These are phyloP conservation scores for Amauroascus verrucosus DNA, from an alignment of 2,329 filamentous ascomycete genomes.

Conservation along the genomic window DNA sequence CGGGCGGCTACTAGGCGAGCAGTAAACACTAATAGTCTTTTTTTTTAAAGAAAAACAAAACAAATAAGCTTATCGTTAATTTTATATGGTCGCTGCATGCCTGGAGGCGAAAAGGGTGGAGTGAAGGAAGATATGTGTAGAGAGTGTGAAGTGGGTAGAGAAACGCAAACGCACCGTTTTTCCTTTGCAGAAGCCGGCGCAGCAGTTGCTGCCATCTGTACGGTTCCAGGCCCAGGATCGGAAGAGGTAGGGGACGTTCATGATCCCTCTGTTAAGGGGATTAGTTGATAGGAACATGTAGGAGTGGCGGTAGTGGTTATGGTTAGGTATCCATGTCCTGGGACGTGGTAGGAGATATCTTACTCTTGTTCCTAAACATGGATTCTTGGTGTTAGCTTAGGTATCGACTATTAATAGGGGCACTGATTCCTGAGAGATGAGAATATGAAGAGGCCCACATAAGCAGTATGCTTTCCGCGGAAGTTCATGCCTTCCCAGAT, in stretches of 20 bases:
- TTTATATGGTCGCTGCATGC: too few relatives aligned
- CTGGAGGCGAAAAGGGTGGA: too few relatives aligned
- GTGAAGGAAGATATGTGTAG: too few relatives aligned
- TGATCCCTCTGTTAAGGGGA: background rate
- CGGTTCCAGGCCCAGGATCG: conserved; percentile 4
- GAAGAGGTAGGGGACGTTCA: background rate
- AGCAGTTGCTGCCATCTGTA: background rate
- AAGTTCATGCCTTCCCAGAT: conserved; percentile 1
- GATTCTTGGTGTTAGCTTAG: background rate
- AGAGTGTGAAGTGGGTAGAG: background rate
- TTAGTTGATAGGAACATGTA: too few relatives aligned
- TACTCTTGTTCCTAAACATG: background rate
- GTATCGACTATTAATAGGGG: background rate
- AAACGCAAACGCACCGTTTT: background rate
- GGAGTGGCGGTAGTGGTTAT: too few relatives aligned
- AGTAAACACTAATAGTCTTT: conserved; percentile 1
- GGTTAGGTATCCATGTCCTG: too few relatives aligned
- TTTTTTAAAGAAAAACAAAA: background rate
- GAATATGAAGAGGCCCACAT: background rate
- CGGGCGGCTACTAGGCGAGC: background rate
- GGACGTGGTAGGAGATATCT: background rate
- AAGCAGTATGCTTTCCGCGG: background rate
- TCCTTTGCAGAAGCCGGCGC: conserved; percentile 9
- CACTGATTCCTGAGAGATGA: background rate
- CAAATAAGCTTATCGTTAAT: too few relatives aligned